Base-by-base conservation (phyloP, 306 rosid species). In the Vachellia pachyceras region DNA sequence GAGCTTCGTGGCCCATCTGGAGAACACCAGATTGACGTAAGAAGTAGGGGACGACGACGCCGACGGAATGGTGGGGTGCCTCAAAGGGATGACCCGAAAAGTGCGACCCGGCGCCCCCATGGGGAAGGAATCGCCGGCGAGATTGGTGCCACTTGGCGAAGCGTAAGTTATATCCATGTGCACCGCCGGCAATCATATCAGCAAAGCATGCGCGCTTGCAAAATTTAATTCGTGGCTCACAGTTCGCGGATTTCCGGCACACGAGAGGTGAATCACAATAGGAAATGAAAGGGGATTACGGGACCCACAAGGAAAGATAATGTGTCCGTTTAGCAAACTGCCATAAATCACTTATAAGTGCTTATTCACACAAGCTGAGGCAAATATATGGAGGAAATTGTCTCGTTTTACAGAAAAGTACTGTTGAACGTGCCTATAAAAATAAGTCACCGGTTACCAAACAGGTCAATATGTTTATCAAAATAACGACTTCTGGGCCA, bases 101-200 rank as follows among this genome's bases (percentile, higher is more conserved):
- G 97, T 82, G 40, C 99, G 90, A 42, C 40, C 11, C 25, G 80
- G 3, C 33, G 49, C 9, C 76, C 81, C 6, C 75, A 81, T 42
- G 82, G 87, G 79, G 83, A 94, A 23, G 52, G 73, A 10, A 22
- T 14, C 37, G 40, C 82, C 78, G 12, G 81, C 44, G 39, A 93
- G 88, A 77, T 89, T 84, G 58, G 78, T 61, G 55, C 37, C 50
- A 85, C 97, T 91, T 5, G 92, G 97, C 5, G 99, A 93, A 58
- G 97, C 96, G 94, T 89, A 85, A 18, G 92, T 88, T 89, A 88
- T 91, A 90, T 90, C 97, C 97, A 89, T 95, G 86, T 85, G 90
- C 94, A 86, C 68, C 87, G 74, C 86, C 85, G 78, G 75, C 76
- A 78, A 84, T 82, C 25, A 49, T 58, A 35, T 68, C 63, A 44